A percentile compares a stretch with the other conserved stretches of the same genome.
These are phyloP conservation scores for Diplosphaera chodatii DNA, from an alignment of 139 green algal genomes.

Conservation along the genomic window DNA sequence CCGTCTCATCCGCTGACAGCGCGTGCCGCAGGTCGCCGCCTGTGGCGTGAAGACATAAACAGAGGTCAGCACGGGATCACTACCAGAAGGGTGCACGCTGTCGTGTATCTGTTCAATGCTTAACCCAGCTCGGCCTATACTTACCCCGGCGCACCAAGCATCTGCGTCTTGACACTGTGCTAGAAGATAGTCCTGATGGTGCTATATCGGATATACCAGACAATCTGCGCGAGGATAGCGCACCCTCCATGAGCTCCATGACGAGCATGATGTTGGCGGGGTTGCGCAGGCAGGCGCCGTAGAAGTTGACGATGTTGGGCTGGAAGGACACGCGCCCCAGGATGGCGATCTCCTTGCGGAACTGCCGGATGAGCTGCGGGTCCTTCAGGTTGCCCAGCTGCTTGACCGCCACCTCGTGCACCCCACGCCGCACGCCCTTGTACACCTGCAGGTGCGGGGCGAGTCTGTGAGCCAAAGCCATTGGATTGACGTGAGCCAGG, in stretches of 20 bases:
- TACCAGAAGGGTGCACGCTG: too few relatives aligned
- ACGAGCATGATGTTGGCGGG: neutral
- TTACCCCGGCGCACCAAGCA: too few relatives aligned
- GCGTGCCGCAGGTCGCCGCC: neutral
- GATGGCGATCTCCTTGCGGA: constrained; percentile 1
- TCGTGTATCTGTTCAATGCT: too few relatives aligned
- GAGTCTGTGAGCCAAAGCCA: too few relatives aligned
- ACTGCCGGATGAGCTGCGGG: neutral
- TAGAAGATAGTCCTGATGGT: too few relatives aligned
- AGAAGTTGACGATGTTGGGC: constrained; percentile 2
- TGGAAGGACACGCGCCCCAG: neutral
- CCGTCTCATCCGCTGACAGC: neutral
- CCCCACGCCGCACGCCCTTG: neutral
- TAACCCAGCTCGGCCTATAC: too few relatives aligned
- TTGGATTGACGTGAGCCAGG: too few relatives aligned
- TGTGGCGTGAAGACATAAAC: too few relatives aligned
- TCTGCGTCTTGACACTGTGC: too few relatives aligned
- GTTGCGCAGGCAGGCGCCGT: constrained; percentile 1
- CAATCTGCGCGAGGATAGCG: too few relatives aligned
- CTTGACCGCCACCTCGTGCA: constrained; percentile 3
- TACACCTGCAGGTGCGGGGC: constrained; percentile 5
- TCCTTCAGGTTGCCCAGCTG: neutral
- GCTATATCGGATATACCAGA: too few relatives aligned
- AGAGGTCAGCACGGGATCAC: too few relatives aligned
- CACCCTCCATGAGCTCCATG: constrained; percentile 1